A percentile compares a stretch with the other conserved stretches of the same genome.
Conservation (phyloP, 192 early-diverging fungal species). For the Endogone sp. region DNA sequence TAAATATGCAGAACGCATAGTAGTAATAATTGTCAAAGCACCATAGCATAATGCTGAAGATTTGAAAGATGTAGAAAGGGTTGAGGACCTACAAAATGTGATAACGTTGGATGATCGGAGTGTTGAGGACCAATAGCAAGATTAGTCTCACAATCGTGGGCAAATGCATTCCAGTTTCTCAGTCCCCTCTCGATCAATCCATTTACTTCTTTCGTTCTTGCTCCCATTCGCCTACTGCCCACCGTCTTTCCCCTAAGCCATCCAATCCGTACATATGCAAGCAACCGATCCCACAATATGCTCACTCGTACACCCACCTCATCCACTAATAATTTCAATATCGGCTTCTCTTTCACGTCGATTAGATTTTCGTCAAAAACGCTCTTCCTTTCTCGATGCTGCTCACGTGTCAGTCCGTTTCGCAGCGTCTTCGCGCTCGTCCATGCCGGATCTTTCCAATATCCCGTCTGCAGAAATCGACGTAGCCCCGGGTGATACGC, state of each 20-base stretch:
- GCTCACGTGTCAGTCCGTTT: constrained; percentile 48
- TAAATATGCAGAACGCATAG: constrained; percentile 89
- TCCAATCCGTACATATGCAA: background rate
- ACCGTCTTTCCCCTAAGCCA: background rate
- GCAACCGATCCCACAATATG: background rate
- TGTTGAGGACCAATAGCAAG: background rate
- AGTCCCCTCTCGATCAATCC: too few species aligned
- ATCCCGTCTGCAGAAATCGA: constrained; percentile 41
- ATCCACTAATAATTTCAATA: constrained; percentile 55
- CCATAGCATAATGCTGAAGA: constrained; percentile 75
- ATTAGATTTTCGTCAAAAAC: constrained; percentile 75
- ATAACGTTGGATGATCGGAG: background rate
- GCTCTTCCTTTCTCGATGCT: constrained; percentile 48
- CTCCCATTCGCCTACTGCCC: background rate
- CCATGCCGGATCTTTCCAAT: constrained; percentile 55
- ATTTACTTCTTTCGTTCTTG: too few species aligned
- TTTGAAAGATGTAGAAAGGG: constrained; percentile 83
- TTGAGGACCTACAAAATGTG: constrained; percentile 59
- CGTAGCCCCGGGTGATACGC: constrained; percentile 43
- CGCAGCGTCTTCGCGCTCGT: constrained; percentile 30
- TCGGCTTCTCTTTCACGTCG: constrained; percentile 65
- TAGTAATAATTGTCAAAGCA: constrained; percentile 91
- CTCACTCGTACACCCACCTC: constrained; percentile 38
- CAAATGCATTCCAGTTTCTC: too few species aligned
- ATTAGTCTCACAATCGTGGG: too few species aligned